Base-by-base conservation (phyloP, 371 early-diverging fungal genomes). In the Blastocladiella emersonii region DNA sequence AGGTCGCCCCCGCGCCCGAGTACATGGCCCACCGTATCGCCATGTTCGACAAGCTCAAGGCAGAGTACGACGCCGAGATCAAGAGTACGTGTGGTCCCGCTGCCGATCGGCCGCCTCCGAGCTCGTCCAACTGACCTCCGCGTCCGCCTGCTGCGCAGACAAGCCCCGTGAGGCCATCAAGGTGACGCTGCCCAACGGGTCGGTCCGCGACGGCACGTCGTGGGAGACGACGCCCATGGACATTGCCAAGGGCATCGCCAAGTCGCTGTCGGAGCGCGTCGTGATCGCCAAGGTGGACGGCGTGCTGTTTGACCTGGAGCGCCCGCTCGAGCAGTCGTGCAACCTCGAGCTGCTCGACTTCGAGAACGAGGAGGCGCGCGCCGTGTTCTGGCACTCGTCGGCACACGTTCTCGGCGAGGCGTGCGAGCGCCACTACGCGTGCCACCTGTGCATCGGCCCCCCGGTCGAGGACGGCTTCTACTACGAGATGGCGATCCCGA, bases 361-460 rank as follows among this genome's bases (percentile, higher is more conserved):
- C 82, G 97, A 97, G 49, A 73, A 89, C 61, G 84, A 87, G 34
- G 98, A 97, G 66, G 98, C 91, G 72, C 67, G 64, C 62, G 39
- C 60, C 71, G 98, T 99, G 21, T 99, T 96, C 76, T 99, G 99
- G 99, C 99, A 99, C 74, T 96, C 97, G n/a, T 92, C 93, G 69
- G 99, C 99, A 3, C 99, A 99, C 77, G 87, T 99, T 71, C 78
- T 99, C 59, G 99, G 99, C 64, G 96, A 97, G 73, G 98, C 98
- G 35, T 92, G 94, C 70, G 95, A 93, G 75, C 84, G 85, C 69
- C 93, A 95, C 79, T 96, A 89, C 71, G 95, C 92, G 62, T 91
- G 93, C 77, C 89, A 93, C 67, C 85, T 99, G 63, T 97, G 97
- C 76, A 86, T 95, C 65, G 99, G 99, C 48, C 99, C 99, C 57